A percentile compares a stretch with the other conserved stretches of the same genome.
Conservation (phyloP, 2,329 filamentous ascomycete species). For the Dactylella cylindrospora region DNA sequence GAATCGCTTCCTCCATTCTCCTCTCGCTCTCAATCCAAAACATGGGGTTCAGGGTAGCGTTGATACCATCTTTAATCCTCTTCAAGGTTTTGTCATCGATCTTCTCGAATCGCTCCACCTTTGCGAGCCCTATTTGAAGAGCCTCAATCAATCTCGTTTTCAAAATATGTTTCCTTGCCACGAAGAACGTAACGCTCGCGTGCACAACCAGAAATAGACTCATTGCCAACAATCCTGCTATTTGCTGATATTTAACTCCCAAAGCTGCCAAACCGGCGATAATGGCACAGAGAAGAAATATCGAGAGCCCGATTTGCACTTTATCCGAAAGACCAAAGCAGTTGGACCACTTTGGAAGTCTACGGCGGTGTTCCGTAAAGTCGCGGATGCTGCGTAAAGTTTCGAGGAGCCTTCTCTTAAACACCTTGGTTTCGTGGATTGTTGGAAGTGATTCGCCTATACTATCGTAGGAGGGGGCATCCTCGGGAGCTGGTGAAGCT, state of each 20-base stretch:
- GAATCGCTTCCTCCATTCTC: conserved; percentile 36
- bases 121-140: conserved; percentile 14
- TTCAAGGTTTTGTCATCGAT: conserved; percentile 18
- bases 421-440: conserved; percentile 35
- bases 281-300: conserved; percentile 1
- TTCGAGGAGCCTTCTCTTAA: conserved; percentile 15
- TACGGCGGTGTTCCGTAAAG: conserved; percentile 21
- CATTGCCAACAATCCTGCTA: conserved; percentile 16
- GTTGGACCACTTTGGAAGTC: conserved; percentile 28
- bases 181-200: conserved; percentile 9
- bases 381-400: conserved; percentile 21
- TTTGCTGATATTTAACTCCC: conserved; percentile 8
- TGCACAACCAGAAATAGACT: conserved; percentile 17
- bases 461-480: conserved; percentile 27
- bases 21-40: conserved; percentile 33
- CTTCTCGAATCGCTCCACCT: conserved; percentile 29
- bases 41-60: conserved; percentile 16
- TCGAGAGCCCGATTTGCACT: conserved; percentile 5
- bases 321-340: conserved; percentile 26
- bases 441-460: conserved; percentile 19
- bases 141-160: conserved; percentile 18
- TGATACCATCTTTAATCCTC: conserved; percentile 14
- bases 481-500: background rate
- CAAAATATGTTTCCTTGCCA: conserved; percentile 12
- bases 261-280: conserved; percentile 6